These are phyloP conservation scores for Monosporascus cannonballus DNA, from an alignment of 2,329 filamentous ascomycete genomes.

Conservation along the genomic window DNA sequence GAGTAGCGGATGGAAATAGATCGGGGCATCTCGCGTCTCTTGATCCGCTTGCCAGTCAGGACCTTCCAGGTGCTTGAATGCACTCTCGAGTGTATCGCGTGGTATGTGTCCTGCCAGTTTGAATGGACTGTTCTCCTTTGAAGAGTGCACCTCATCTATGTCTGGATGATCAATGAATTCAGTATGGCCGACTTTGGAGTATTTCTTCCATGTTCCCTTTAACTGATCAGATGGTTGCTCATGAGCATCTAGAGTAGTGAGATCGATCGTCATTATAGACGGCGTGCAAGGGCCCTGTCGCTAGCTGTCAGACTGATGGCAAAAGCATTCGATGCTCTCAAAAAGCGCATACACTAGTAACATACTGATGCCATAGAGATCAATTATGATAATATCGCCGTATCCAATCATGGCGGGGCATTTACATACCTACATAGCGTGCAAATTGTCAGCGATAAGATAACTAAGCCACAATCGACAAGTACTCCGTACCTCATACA, in stretches of 20 bases:
- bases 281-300: not conserved
- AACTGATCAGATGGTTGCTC: slow-evolving; percentile 69
- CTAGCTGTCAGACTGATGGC: too few relatives aligned
- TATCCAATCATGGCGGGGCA: too few relatives aligned
- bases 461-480: too few relatives aligned
- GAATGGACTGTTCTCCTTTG: slow-evolving; percentile 38
- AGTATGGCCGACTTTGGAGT: slow-evolving; percentile 52
- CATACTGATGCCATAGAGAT: too few relatives aligned
- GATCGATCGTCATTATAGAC: slow-evolving; percentile 33
- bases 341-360: too few relatives aligned
- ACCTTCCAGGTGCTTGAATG: slow-evolving; percentile 37
- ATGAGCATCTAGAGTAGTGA: slow-evolving; percentile 62
- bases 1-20: slow-evolving; percentile 61
- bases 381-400: too few relatives aligned
- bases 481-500: too few relatives aligned
- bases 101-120: slow-evolving; percentile 37
- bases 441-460: too few relatives aligned
- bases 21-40: slow-evolving; percentile 32
- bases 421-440: too few relatives aligned
- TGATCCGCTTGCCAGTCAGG: slow-evolving; percentile 23
- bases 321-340: too few relatives aligned
- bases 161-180: slow-evolving; percentile 47
- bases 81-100: slow-evolving; percentile 32
- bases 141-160: slow-evolving; percentile 46
- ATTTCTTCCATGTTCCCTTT: slow-evolving; percentile 68